phyloP scores from a whole-genome alignment of 768 basidiomycete genomes.

The Leccinum boreale region DNA sequence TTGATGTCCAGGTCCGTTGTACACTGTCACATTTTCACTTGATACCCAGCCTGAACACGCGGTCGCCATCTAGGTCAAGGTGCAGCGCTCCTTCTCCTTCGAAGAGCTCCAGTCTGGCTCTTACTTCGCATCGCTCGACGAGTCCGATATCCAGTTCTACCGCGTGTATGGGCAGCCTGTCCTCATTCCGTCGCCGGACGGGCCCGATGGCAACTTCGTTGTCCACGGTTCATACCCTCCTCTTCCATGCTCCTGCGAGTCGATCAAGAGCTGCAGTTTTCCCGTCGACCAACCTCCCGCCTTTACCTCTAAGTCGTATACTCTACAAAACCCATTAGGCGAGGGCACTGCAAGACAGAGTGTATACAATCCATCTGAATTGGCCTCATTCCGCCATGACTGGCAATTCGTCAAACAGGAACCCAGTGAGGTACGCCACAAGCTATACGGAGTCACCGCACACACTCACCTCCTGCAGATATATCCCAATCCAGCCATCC shows the following conservation, averaged over 20 bases:
- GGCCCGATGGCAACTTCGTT: slow-evolving; percentile 17
- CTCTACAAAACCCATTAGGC: slow-evolving; percentile 27
- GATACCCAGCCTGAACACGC: background rate
- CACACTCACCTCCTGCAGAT: slow-evolving; percentile 16
- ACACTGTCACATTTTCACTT: background rate
- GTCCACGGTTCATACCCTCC: slow-evolving; percentile 9
- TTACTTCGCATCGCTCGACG: slow-evolving; percentile 29
- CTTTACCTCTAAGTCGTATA: slow-evolving; percentile 26
- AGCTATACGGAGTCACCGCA: background rate
- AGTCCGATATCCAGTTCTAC: slow-evolving; percentile 32
- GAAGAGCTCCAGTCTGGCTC: slow-evolving; percentile 34
- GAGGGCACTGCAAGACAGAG: background rate
- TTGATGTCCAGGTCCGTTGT: slow-evolving; percentile 21
- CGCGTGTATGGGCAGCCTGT: slow-evolving; percentile 32
- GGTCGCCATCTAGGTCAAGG: slow-evolving; percentile 21
- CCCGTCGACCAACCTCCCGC: slow-evolving; percentile 5
- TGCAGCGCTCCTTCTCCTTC: slow-evolving; percentile 32
- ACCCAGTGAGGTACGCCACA: slow-evolving; percentile 21
- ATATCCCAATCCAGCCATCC: slow-evolving; percentile 13
- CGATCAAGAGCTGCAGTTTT: background rate
- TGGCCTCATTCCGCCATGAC: slow-evolving; percentile 5
- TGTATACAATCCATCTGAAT: background rate
- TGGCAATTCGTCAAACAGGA: slow-evolving; percentile 27
- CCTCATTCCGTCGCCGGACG: slow-evolving; percentile 26
- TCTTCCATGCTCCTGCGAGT: slow-evolving; percentile 1